Conservation (phyloP, 352 stramenopile species). For the Pythium rhizo-oryzae region DNA sequence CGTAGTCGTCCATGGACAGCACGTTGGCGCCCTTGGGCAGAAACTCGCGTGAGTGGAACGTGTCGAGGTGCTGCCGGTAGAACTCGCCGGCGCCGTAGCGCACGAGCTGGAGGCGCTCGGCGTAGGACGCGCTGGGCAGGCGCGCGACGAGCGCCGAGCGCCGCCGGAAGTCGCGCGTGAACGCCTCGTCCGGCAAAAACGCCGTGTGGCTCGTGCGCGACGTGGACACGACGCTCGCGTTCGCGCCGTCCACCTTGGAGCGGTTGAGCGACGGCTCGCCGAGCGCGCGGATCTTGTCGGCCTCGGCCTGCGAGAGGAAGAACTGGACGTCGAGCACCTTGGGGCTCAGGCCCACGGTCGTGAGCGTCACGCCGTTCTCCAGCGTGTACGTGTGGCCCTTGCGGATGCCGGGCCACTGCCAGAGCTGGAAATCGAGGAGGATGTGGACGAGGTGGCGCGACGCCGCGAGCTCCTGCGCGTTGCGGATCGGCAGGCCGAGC, state of each 20-base stretch:
- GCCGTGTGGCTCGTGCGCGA: conserved; percentile 82
- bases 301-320: conserved; percentile 65
- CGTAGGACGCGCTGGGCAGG: conserved; percentile 69
- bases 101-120: conserved; percentile 76
- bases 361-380: conserved; percentile 73
- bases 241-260: conserved; percentile 71
- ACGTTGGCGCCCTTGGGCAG: conserved; percentile 49
- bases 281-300: conserved; percentile 56
- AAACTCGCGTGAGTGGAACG: conserved; percentile 76
- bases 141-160: conserved; percentile 63
- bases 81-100: conserved; percentile 81
- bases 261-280: conserved; percentile 55
- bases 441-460: conserved; percentile 74
- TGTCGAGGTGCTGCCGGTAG: conserved; percentile 83
- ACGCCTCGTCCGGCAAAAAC: conserved; percentile 64
- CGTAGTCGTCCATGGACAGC: conserved; percentile 62
- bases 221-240: conserved; percentile 61
- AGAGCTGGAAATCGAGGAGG: conserved; percentile 82
- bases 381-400: conserved; percentile 75
- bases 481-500: conserved; percentile 63
- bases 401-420: conserved; percentile 78
- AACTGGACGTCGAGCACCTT: conserved; percentile 80
- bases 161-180: conserved; percentile 75
- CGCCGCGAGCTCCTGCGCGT: conserved; percentile 41
- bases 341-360: conserved; percentile 60